phyloP scores from a whole-genome alignment of 495 filamentous ascomycete species.

The Glutinoglossum americanum region DNA sequence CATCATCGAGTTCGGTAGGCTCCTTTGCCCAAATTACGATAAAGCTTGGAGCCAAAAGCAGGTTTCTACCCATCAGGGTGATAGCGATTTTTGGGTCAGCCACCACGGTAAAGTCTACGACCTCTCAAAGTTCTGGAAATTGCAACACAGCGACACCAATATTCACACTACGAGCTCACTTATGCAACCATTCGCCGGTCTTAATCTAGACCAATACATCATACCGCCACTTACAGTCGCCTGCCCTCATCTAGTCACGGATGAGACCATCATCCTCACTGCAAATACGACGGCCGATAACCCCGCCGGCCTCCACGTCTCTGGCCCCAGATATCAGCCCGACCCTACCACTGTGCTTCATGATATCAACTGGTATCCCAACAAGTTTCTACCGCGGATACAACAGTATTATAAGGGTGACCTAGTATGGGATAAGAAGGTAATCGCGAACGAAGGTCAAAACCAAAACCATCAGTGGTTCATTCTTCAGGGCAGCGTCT shows the following conservation, averaged over 20 bases:
- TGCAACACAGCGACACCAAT: constrained; percentile 52
- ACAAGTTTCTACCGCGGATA: constrained; percentile 57
- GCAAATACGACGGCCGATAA: constrained; percentile 38
- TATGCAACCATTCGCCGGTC: constrained; percentile 60
- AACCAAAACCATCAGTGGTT: constrained; percentile 55
- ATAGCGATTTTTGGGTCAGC: constrained; percentile 70
- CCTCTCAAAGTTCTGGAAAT: constrained; percentile 65
- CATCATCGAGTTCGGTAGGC: constrained; percentile 64
- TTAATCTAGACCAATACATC: constrained; percentile 70
- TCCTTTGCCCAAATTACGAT: constrained; percentile 79
- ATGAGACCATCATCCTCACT: constrained; percentile 27
- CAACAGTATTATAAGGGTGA: constrained; percentile 71
- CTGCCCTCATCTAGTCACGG: constrained; percentile 43
- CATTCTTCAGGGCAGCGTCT: constrained; percentile 50
- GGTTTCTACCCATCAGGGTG: constrained; percentile 44
- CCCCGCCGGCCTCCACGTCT: constrained; percentile 37
- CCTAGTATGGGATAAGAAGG: constrained; percentile 37
- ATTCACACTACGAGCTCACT: constrained; percentile 33
- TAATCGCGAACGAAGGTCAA: constrained; percentile 40
- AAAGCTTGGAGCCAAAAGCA: constrained; percentile 69
- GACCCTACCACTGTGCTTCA: constrained; percentile 32
- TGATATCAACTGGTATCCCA: constrained; percentile 50
- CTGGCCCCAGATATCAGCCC: constrained; percentile 32
- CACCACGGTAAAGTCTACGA: constrained; percentile 84
- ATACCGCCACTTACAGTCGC: constrained; percentile 51